These are phyloP conservation scores for Boletellus ananiceps DNA, from an alignment of 768 basidiomycete genomes.

Conservation along the genomic window DNA sequence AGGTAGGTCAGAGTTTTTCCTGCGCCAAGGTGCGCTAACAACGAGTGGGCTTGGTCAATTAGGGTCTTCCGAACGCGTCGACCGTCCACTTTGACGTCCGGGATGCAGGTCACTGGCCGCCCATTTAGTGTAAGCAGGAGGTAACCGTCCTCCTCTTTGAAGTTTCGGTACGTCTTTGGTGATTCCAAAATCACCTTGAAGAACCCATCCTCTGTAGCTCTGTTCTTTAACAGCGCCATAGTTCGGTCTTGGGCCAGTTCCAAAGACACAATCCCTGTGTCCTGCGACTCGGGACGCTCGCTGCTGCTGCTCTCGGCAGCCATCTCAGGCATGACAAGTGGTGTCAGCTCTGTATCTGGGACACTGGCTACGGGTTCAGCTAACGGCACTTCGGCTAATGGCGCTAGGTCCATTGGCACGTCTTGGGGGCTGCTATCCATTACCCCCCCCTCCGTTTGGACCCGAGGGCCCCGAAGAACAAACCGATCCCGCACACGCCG, in stretches of 20 bases:
- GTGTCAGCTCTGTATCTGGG: too few relatives aligned
- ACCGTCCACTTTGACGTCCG: slow-evolving; percentile 4
- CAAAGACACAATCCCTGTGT: too few relatives aligned
- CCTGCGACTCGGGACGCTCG: too few relatives aligned
- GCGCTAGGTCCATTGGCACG: too few relatives aligned
- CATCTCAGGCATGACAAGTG: too few relatives aligned
- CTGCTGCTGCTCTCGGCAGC: too few relatives aligned
- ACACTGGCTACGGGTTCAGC: too few relatives aligned
- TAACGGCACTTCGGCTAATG: too few relatives aligned
- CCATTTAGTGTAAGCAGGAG: slow-evolving; percentile 10
- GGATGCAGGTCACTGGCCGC: slow-evolving; percentile 23
- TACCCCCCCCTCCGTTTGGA: not conserved
- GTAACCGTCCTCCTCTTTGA: slow-evolving; percentile 18
- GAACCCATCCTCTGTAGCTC: too few relatives aligned
- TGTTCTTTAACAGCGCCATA: too few relatives aligned
- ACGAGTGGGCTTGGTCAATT: slow-evolving; percentile 35
- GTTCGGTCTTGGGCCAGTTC: too few relatives aligned
- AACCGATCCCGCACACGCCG: slow-evolving; percentile 6
- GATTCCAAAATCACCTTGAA: not conserved
- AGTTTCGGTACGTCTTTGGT: slow-evolving; percentile 16
- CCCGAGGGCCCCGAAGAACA: slow-evolving; percentile 7
- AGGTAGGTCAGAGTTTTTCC: slow-evolving; percentile 34
- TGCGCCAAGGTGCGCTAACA: slow-evolving; percentile 36
- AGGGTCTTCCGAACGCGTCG: slow-evolving; percentile 29
- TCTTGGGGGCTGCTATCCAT: too few relatives aligned